Base-by-base conservation (phyloP, 1,284 basidiomycete species). In the Moesziomyces globuligerus region DNA sequence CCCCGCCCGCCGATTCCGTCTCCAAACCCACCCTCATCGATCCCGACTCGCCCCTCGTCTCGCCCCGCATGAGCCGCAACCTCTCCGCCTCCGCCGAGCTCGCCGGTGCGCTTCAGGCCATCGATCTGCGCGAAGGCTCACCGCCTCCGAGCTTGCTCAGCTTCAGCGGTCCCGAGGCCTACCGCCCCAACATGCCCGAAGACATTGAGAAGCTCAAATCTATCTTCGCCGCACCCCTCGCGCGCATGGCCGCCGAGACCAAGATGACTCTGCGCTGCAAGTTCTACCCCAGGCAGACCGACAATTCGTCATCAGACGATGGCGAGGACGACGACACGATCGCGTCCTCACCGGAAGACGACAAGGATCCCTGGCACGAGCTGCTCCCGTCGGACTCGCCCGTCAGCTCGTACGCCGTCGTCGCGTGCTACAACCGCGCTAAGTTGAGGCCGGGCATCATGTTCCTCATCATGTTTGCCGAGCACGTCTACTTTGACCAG, bases 361-460 rank as follows among this genome's bases (percentile, higher is more conserved):
- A 26, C 48, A 45, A 53, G 25, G 64, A 67, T 24, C 52, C 64
- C 7, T 67, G 64, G 64, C 44, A 57, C 11, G 57, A 47, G 4
- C 20, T 69, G 24, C 46, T 69, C 13, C 66, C 66, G n/a, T 23
- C 26, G 28, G 47, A 57, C 13, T 11, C 32, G 3, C 44, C 32
- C 4, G 26, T 64, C 43, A 46, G 45, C 47, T 68, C 56, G 20
- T 74, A 68, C 43, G 61, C 59, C 5, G 51, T 67, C 7, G 53
- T 65, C 32, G 53, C 45, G 4, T 51, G 53, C 55, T 72, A 72
- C 57, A 54, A 68, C 20, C 58, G 56, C 11, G 56, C 51, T 25
- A 55, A 62, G 24, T 45, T 47, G n/a, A 56, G 71, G 7, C 64
- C 72, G 4, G 34, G 48, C n/a, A 48, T 70, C 59, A 67, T 74